Evolutionary conservation across 2,329 filamentous ascomycete species (phyloP), one percentile per base, ranked within the genome.

Genomic region (Fusarium multiceps): DNA sequence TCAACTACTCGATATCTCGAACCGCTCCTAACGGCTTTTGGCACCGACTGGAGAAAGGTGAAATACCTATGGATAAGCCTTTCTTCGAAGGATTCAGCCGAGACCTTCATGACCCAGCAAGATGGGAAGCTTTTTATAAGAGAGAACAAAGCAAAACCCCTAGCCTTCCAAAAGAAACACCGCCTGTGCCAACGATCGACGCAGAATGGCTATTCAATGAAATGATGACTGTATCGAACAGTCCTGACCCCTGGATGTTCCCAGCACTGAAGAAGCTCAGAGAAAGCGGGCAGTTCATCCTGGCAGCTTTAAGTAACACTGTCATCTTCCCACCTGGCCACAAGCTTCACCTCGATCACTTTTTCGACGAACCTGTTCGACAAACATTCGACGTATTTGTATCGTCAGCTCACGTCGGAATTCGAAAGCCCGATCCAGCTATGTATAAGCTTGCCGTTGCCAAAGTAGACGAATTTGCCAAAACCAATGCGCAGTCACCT

Each of bases 251-350:
- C 6, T 92, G 92, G 84, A 96, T 98, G 91, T 93, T 88, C 69
- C 94, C 94, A 1, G 94, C 94, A 3, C 82, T 98, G 42, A 82
- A 89, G 75, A 88, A 85, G 40, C 83, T 99, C 62, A 87, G 87
- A 63, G 84, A 84, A 6, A 90, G 86, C 54, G 87, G 88, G 2
- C 82, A 83, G 60, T 94, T 90, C 72, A 85, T 95, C 34, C 80
- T 98, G 3, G 95, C 90, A 1, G 96, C 94, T 2, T 83, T 98
- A 69, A 94, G 91, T 73, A 98, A 99, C 77, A 98, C 96, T 0
- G 89, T 96, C 27, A 91, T 93, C 25, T 98, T 97, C 75, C 95
- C 94, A 0, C 84, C 86, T 0, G 90, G 86, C 0, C 93, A 98
- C 75, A 82, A 85, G 25, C 90, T 93, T 61, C 86, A 90, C 70